Conservation (phyloP, 2,329 filamentous ascomycete species). For the Trichoderma polysporum region DNA sequence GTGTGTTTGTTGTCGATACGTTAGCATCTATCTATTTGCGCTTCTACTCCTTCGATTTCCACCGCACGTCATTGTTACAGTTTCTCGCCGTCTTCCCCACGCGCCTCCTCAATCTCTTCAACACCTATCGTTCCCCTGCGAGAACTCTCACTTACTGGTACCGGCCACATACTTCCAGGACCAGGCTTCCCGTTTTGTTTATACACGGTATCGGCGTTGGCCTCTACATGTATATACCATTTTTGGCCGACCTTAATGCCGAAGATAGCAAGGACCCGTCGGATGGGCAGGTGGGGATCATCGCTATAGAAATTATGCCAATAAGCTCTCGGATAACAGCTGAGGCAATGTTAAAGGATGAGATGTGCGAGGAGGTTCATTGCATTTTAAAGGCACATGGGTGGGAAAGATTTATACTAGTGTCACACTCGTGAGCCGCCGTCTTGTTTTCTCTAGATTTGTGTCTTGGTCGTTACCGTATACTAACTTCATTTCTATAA, state of each 20-base stretch:
- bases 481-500: conserved; percentile 16
- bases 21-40: conserved; percentile 35
- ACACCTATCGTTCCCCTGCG: conserved; percentile 45
- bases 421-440: conserved; percentile 45
- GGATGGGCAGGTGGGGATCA: conserved; percentile 55
- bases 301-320: conserved; percentile 59
- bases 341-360: conserved; percentile 45
- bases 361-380: conserved; percentile 53
- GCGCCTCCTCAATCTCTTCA: conserved; percentile 49
- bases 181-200: conserved; percentile 57
- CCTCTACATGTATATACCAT: conserved; percentile 55
- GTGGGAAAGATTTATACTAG: conserved; percentile 52
- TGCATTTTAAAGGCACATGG: conserved; percentile 52
- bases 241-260: conserved; percentile 52
- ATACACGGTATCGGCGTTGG: conserved; percentile 60
- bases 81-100: conserved; percentile 54
- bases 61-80: conserved; percentile 43
- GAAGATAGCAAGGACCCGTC: conserved; percentile 30
- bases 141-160: conserved; percentile 58
- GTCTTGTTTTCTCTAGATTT: background rate
- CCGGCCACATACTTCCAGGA: conserved; percentile 58
- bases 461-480: background rate
- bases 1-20: conserved; percentile 49
- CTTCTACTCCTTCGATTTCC: conserved; percentile 45
- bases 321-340: conserved; percentile 58